These are phyloP conservation scores for Talaromyces rugulosus DNA, from an alignment of 2,329 filamentous ascomycete genomes.

Conservation along the genomic window DNA sequence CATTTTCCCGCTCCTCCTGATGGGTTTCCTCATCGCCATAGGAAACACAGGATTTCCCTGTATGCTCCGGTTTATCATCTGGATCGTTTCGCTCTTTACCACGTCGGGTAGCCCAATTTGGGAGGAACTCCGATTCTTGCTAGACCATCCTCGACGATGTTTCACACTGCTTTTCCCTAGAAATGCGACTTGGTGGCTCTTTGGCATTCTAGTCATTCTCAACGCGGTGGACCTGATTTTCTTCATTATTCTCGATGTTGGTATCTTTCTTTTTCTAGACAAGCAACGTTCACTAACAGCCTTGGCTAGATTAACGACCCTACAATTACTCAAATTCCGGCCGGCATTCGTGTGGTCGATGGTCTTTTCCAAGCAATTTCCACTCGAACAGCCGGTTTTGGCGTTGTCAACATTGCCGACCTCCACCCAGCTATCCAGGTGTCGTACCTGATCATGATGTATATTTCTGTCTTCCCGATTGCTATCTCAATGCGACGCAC, in stretches of 20 bases:
- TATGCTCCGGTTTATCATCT: slow-evolving; percentile 91
- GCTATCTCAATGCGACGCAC: slow-evolving; percentile 91
- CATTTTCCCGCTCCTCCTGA: slow-evolving; percentile 68
- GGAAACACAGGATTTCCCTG: slow-evolving; percentile 95
- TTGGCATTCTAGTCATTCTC: slow-evolving; percentile 74
- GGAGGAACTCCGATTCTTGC: slow-evolving; percentile 84
- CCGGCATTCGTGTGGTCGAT: slow-evolving; percentile 73
- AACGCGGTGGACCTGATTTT: slow-evolving; percentile 85
- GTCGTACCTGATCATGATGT: slow-evolving; percentile 98
- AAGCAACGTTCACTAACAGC: slow-evolving; percentile 14
- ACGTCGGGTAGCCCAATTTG: slow-evolving; percentile 67
- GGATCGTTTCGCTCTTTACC: slow-evolving; percentile 66
- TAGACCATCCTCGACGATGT: slow-evolving; percentile 92
- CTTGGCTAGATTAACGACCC: slow-evolving; percentile 62
- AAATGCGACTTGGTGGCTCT: slow-evolving; percentile 91
- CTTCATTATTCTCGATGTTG: slow-evolving; percentile 85
- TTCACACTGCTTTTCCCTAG: slow-evolving; percentile 93
- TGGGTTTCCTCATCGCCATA: slow-evolving; percentile 84
- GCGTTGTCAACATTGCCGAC: slow-evolving; percentile 69
- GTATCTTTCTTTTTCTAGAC: slow-evolving; percentile 27
- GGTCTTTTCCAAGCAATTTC: slow-evolving; percentile 87
- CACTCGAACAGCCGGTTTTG: slow-evolving; percentile 87
- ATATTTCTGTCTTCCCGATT: slow-evolving; percentile 94
- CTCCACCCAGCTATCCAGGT: slow-evolving; percentile 90
- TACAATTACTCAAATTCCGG: slow-evolving; percentile 63